Evolutionary conservation across 2,329 filamentous ascomycete species (phyloP).

Genomic region (Stagonosporopsis chrysanthemi): DNA sequence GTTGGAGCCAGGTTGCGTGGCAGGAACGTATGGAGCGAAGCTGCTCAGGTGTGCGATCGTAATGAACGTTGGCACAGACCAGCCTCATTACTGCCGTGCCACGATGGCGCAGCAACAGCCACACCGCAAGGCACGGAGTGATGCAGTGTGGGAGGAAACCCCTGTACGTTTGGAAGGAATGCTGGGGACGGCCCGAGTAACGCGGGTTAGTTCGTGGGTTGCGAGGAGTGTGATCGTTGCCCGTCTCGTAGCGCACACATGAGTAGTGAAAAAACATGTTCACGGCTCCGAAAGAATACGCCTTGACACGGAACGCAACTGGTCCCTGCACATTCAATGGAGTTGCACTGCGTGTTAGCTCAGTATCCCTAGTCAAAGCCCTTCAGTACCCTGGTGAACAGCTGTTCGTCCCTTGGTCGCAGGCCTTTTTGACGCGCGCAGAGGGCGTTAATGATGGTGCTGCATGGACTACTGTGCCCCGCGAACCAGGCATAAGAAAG

Average conservation of each 20-base stretch:
- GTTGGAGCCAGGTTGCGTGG: neutral
- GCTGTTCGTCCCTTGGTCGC: neutral
- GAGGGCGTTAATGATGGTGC: neutral
- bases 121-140: neutral
- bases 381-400: neutral
- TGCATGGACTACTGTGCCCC: neutral
- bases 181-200: neutral
- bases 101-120: neutral
- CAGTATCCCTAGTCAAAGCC: neutral
- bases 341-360: neutral
- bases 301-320: neutral
- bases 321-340: neutral
- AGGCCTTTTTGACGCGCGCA: neutral
- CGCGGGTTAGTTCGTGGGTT: neutral
- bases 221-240: neutral
- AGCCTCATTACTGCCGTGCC: neutral
- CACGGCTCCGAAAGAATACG: neutral
- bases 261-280: neutral
- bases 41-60: neutral
- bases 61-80: neutral
- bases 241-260: neutral
- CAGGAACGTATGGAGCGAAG: neutral
- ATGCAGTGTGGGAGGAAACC: neutral
- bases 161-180: neutral
- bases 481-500: neutral